Percentiles rank a stretch among this genome's conserved stretches.
Conservation (phyloP, 2,329 filamentous ascomycete genomes). For the Rachicladosporium sp. region DNA sequence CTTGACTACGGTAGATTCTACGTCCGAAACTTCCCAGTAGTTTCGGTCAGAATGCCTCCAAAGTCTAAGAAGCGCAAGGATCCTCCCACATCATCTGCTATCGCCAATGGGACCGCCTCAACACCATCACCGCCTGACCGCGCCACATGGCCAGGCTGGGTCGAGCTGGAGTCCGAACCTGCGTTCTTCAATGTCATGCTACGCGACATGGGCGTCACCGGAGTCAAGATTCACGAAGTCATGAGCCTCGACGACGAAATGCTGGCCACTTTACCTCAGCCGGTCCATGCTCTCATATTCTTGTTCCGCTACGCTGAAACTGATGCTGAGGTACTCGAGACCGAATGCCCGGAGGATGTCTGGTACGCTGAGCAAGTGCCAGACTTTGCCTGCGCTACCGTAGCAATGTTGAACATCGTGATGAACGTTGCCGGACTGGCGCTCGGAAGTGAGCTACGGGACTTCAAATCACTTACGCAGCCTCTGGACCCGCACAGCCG, state of each 20-base stretch:
- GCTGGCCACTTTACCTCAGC: slow-evolving; percentile 52
- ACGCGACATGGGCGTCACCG: slow-evolving; percentile 60
- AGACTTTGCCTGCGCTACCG: slow-evolving; percentile 78
- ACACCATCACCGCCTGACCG: slow-evolving; percentile 33
- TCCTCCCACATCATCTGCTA: background rate
- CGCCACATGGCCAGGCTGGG: slow-evolving; percentile 57
- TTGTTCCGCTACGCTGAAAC: slow-evolving; percentile 58
- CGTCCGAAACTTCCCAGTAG: too few species aligned
- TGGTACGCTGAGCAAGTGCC: slow-evolving; percentile 96
- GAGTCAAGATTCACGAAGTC: slow-evolving; percentile 65
- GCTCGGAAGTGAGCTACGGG: slow-evolving; percentile 56
- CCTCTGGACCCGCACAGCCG: slow-evolving; percentile 60
- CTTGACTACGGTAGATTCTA: too few species aligned
- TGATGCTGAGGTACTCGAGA: slow-evolving; percentile 38
- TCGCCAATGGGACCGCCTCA: background rate
- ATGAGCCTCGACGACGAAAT: slow-evolving; percentile 57
- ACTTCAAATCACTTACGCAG: slow-evolving; percentile 62
- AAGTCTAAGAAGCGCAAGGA: slow-evolving; percentile 9
- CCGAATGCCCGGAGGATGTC: slow-evolving; percentile 49
- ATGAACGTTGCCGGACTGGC: slow-evolving; percentile 63
- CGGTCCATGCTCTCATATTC: slow-evolving; percentile 78
- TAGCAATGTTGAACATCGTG: slow-evolving; percentile 83
- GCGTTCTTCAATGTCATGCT: slow-evolving; percentile 80
- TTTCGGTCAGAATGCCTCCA: slow-evolving; percentile 6
- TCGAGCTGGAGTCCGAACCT: slow-evolving; percentile 82